Percentiles rank a stretch among this genome's conserved stretches.
Conservation (phyloP, 441 rosid species). For the Erysimum cheiri region DNA sequence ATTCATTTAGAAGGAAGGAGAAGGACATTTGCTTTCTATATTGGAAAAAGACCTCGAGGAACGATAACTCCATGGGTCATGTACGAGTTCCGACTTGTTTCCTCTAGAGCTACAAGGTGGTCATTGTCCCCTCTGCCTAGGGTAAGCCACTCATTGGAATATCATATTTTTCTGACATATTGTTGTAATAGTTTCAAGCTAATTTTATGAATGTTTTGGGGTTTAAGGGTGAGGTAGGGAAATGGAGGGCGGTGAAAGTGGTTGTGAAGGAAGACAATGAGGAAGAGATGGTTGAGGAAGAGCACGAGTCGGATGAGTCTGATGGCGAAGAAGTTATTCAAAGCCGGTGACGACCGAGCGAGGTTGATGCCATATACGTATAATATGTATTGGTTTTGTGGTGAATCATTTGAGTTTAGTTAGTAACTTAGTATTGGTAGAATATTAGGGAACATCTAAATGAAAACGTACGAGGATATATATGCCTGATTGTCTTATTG, state of each 20-base stretch:
- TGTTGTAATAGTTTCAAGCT: constrained; percentile 2
- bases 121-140: constrained; percentile 30
- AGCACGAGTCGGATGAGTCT: constrained; percentile 41
- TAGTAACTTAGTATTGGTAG: constrained; percentile 34
- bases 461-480: constrained; percentile 5
- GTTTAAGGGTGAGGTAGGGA: constrained; percentile 36
- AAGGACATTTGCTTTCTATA: constrained; percentile 44
- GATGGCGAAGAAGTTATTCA: constrained; percentile 50
- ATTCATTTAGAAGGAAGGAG: constrained; percentile 43
- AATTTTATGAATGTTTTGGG: background rate
- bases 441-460: constrained; percentile 20
- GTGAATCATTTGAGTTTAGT: constrained; percentile 28
- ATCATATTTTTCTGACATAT: background rate
- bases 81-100: constrained; percentile 45
- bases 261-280: constrained; percentile 43
- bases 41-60: constrained; percentile 44
- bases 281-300: constrained; percentile 39
- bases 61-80: constrained; percentile 47
- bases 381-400: constrained; percentile 23
- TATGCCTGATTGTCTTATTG: constrained; percentile 26
- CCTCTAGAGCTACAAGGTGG: constrained; percentile 33
- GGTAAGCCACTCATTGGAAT: constrained; percentile 16
- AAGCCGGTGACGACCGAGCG: constrained; percentile 34
- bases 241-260: constrained; percentile 47
- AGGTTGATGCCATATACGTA: background rate